Percentiles rank a stretch among this genome's conserved stretches.
These are phyloP conservation scores for Penicillium sp. DNA, from an alignment of 2,329 filamentous ascomycete genomes.

Conservation along the genomic window DNA sequence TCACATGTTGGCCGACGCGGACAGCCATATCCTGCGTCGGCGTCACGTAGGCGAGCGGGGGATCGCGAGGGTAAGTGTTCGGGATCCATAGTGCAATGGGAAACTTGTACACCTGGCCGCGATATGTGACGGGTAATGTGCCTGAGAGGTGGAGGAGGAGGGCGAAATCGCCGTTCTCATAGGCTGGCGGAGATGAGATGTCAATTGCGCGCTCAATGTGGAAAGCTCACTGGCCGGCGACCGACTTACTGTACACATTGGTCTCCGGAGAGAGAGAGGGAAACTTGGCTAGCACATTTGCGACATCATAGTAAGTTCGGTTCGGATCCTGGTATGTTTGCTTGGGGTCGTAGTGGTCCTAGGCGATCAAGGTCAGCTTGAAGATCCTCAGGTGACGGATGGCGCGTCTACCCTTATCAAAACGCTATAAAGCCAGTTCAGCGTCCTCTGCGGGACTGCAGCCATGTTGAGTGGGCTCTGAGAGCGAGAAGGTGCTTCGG, in stretches of 20 bases:
- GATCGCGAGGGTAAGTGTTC: conserved; percentile 82
- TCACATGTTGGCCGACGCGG: conserved; percentile 91
- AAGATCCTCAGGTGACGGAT: conserved; percentile 11
- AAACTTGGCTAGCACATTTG: conserved; percentile 77
- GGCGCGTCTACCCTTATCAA: conserved; percentile 67
- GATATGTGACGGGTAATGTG: conserved; percentile 88
- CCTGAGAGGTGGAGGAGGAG: conserved; percentile 85
- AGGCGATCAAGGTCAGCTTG: conserved; percentile 18
- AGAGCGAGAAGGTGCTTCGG: conserved; percentile 13
- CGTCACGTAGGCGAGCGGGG: conserved; percentile 86
- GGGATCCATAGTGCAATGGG: conserved; percentile 93
- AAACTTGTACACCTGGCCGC: conserved; percentile 87
- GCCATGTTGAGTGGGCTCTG: conserved; percentile 48
- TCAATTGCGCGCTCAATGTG: neutral
- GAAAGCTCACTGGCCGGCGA: neutral
- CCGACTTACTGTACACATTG: conserved; percentile 84
- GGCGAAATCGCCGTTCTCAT: conserved; percentile 83
- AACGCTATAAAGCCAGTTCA: conserved; percentile 95
- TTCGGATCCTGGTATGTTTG: conserved; percentile 95
- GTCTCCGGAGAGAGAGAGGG: conserved; percentile 83
- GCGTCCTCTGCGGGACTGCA: conserved; percentile 82
- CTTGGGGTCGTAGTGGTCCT: conserved; percentile 45
- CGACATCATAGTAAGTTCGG: conserved; percentile 89
- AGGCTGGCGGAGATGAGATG: conserved; percentile 61
- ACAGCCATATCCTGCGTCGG: conserved; percentile 89